Evolutionary conservation across 2,329 filamentous ascomycete species (phyloP).

Genomic region (Monascus ruber): DNA sequence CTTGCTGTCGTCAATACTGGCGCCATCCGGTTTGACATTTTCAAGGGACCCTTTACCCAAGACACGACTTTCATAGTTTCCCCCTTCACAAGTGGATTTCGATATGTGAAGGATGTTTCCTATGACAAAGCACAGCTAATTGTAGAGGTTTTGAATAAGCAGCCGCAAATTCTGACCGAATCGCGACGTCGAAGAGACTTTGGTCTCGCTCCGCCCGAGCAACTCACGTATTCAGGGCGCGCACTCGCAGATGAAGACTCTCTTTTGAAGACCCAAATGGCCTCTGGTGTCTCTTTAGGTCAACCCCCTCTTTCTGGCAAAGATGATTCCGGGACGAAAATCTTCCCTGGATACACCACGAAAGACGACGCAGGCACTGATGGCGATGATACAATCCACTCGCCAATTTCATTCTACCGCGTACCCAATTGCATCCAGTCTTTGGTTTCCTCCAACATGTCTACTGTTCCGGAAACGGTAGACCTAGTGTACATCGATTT

Average conservation of each 20-base stretch:
- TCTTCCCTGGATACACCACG: constrained; percentile 75
- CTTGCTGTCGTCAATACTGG: constrained; percentile 80
- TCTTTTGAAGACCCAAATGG: background rate
- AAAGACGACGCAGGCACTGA: constrained; percentile 69
- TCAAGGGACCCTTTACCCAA: constrained; percentile 78
- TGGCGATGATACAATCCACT: constrained; percentile 83
- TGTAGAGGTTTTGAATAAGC: constrained; percentile 46
- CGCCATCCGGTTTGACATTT: constrained; percentile 88
- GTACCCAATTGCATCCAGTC: constrained; percentile 78
- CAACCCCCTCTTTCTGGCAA: constrained; percentile 22
- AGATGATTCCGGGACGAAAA: constrained; percentile 26
- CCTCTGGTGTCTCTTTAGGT: constrained; percentile 3
- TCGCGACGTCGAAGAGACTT: constrained; percentile 8
- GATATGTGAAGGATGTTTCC: constrained; percentile 68
- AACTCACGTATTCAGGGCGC: constrained; percentile 20
- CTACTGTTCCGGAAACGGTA: constrained; percentile 54
- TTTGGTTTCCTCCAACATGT: constrained; percentile 37
- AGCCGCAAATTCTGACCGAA: constrained; percentile 38
- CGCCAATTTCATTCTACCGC: constrained; percentile 58
- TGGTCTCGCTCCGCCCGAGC: constrained; percentile 36
- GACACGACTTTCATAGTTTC: constrained; percentile 80
- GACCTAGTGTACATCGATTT: constrained; percentile 91
- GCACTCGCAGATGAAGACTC: constrained; percentile 8
- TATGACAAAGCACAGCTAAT: constrained; percentile 64
- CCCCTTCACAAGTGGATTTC: constrained; percentile 72